Evolutionary conservation across 305 asterid species (phyloP), one percentile per base, ranked within the genome.

Genomic region (Fraxinus latifolia): DNA sequence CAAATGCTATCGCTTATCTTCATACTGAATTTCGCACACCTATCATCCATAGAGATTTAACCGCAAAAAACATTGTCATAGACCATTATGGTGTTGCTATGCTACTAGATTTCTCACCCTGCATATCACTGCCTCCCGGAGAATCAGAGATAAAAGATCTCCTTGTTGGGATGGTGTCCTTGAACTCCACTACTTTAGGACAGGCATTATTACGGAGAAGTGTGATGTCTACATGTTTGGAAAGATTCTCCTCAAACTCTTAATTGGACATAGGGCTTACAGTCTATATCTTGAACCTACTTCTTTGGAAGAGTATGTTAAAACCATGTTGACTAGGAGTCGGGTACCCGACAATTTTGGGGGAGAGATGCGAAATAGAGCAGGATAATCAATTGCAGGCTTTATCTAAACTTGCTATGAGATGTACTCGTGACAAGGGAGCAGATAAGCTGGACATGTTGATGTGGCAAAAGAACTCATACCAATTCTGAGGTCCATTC

Each of bases 221-320:
- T 25, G 4, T 27, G 86, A 80, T 34, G 83, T 83, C 6, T 83
- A 79, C 47, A 60, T 7, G 37, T 79, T 83, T 68, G 81, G 86
- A 5, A 15, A 60, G 0, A 8, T 83, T 76, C 37, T 83, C 23
- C 29, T 80, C 2, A 9, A 3, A 21, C 82, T 83, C 17, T 25
- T 79, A 11, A 37, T 71, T 8, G 83, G 81, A 8, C n/a, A 21
- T 11, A 19, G 15, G 12, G 37, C 76, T 44, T 44, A 44, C 1
- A 0, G 1, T 12, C 15, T 44, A 42, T 9, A 2, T 2, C 50
- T 2, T 42, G 50, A 42, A 42, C 50, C 50, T 9, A 42, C 2
- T 39, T 37, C 47, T 8, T 42, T 9, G 15, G 50, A 9, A 15
- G 50, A 11, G 4, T 42, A 42, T 11, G 15, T 9, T 8, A 42